Evolutionary conservation across 495 filamentous ascomycete genomes (phyloP).

Genomic region (Barbatosphaeria neglecta): DNA sequence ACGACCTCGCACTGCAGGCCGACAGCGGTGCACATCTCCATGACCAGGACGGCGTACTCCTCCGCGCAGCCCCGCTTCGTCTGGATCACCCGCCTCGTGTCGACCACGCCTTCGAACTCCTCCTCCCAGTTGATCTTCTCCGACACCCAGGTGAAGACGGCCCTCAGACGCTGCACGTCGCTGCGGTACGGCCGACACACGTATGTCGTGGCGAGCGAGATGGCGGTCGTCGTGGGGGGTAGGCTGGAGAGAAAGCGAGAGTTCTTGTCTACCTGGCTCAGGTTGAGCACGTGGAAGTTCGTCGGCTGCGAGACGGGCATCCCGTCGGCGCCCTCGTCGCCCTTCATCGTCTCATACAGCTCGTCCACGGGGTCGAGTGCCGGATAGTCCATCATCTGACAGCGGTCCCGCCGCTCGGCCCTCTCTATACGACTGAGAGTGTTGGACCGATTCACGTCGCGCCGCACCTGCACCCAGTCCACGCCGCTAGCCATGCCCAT

Average conservation of each 20-base stretch:
- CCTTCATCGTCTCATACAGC: slow-evolving; percentile 72
- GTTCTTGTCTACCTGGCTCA: slow-evolving; percentile 86
- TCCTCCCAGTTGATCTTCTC: slow-evolving; percentile 97
- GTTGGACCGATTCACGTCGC: slow-evolving; percentile 91
- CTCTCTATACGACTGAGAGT: slow-evolving; percentile 82
- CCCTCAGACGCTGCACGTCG: slow-evolving; percentile 82
- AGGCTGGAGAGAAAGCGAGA: slow-evolving; percentile 80
- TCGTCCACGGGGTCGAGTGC: slow-evolving; percentile 82
- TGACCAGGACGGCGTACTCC: slow-evolving; percentile 78
- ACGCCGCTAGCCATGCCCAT: slow-evolving; percentile 53
- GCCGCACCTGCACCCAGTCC: slow-evolving; percentile 92
- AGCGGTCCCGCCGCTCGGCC: slow-evolving; percentile 75
- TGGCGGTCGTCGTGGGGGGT: slow-evolving; percentile 79
- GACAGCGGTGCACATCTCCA: slow-evolving; percentile 88
- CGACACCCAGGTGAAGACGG: slow-evolving; percentile 93
- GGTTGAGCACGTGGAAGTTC: slow-evolving; percentile 68
- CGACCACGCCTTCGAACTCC: slow-evolving; percentile 65
- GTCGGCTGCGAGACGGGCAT: slow-evolving; percentile 70
- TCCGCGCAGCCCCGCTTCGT: slow-evolving; percentile 76
- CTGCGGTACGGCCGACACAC: slow-evolving; percentile 91
- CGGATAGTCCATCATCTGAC: slow-evolving; percentile 87
- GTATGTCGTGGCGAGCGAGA: slow-evolving; percentile 78
- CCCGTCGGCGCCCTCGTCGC: slow-evolving; percentile 82
- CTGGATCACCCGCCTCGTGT: slow-evolving; percentile 73
- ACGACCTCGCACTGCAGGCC: slow-evolving; percentile 79